A percentile compares a stretch with the other conserved stretches of the same genome.
These are phyloP conservation scores for Friedmanniomyces simplex DNA, from an alignment of 495 filamentous ascomycete species.

Conservation along the genomic window DNA sequence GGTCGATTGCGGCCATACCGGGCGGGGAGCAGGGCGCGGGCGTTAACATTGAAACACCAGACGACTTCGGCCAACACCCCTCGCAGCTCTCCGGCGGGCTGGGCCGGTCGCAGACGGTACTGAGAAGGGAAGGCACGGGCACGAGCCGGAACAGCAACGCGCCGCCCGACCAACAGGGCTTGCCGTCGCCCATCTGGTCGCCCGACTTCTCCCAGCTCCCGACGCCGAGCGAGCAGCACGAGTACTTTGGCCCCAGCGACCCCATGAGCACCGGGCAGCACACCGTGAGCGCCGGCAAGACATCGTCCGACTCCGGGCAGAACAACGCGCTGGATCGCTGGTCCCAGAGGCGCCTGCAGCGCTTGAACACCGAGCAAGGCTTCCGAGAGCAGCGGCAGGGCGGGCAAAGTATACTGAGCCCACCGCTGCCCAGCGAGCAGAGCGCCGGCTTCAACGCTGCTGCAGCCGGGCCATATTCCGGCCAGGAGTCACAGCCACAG, in stretches of 20 bases:
- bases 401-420: constrained; percentile 3
- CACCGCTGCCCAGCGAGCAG: constrained; percentile 9
- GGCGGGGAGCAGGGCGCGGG: not conserved
- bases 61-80: constrained; percentile 3
- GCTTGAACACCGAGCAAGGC: constrained; percentile 22
- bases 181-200: constrained; percentile 13
- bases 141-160: not conserved
- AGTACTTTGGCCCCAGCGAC: not conserved
- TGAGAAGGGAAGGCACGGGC: constrained; percentile 10
- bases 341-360: constrained; percentile 18
- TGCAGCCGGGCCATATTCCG: not conserved
- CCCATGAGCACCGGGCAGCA: constrained; percentile 11
- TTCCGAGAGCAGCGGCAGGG: constrained; percentile 22
- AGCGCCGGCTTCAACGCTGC: constrained; percentile 3
- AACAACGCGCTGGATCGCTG: constrained; percentile 13
- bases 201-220: constrained; percentile 11
- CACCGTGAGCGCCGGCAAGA: constrained; percentile 5
- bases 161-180: not conserved
- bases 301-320: constrained; percentile 19
- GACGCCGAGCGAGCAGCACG: constrained; percentile 10
- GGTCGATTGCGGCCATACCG: constrained; percentile 14
- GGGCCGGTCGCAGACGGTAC: constrained; percentile 13
- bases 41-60: not conserved
- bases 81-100: constrained; percentile 9
- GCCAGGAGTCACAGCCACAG: constrained; percentile 5